These are phyloP conservation scores for Lasiodiplodia sp. DNA, from an alignment of 2,329 filamentous ascomycete species.

Conservation along the genomic window DNA sequence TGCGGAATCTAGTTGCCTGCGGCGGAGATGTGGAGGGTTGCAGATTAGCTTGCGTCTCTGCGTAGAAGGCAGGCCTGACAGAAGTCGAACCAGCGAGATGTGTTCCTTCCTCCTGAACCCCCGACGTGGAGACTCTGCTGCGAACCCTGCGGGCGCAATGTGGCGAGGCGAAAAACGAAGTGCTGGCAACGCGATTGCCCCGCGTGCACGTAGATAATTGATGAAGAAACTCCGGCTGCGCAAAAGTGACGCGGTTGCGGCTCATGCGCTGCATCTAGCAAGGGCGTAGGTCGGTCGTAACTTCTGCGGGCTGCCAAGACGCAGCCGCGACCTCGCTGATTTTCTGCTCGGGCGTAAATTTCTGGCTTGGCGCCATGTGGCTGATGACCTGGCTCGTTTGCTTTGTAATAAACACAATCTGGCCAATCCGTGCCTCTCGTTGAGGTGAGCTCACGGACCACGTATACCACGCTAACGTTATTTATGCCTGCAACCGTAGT, in stretches of 20 bases:
- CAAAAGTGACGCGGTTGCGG: conserved; percentile 11
- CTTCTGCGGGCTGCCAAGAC: too few relatives aligned
- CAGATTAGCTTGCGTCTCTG: conserved; percentile 29
- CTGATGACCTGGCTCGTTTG: background rate
- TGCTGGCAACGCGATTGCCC: conserved; percentile 9
- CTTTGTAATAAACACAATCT: background rate
- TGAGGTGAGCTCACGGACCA: background rate
- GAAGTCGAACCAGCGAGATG: conserved; percentile 30
- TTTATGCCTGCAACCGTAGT: background rate
- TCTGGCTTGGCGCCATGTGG: background rate
- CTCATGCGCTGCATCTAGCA: background rate
- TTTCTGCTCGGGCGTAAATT: too few relatives aligned
- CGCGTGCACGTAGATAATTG: background rate
- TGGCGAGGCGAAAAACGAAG: background rate
- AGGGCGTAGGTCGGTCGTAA: background rate
- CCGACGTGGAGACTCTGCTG: conserved; percentile 2
- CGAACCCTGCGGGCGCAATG: conserved; percentile 1
- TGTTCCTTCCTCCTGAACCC: conserved; percentile 26
- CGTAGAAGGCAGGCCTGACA: conserved; percentile 28
- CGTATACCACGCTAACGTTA: background rate
- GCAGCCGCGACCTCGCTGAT: too few relatives aligned
- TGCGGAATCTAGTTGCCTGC: conserved; percentile 8
- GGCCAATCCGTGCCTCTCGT: background rate
- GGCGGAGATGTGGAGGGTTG: conserved; percentile 6
- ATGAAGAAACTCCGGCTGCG: conserved; percentile 2